Conservation (phyloP, 306 rosid species). For the Cicer chorassanicum region DNA sequence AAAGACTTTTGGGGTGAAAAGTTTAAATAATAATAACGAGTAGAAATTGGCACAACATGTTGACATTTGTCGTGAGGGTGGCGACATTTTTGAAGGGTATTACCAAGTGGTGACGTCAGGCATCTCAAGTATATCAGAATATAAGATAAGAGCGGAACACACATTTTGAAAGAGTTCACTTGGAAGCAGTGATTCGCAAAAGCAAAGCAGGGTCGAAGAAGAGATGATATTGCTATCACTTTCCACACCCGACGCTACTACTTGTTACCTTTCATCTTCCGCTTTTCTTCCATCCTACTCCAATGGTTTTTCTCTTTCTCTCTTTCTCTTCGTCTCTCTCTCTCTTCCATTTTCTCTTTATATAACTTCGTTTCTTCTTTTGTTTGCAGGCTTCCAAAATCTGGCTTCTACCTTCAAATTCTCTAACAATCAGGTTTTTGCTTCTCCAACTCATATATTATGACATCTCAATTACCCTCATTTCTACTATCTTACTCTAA, state of each 20-base stretch:
- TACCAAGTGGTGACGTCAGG: no score
- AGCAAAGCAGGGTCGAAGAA: background rate
- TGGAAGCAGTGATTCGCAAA: no score
- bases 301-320: conserved; percentile 40
- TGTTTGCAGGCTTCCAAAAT: conserved; percentile 7
- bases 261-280: conserved; percentile 38
- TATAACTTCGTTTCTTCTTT: no score
- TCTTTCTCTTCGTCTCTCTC: background rate
- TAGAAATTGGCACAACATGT: no score
- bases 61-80: no score
- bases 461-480: background rate
- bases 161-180: no score
- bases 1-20: no score
- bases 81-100: no score
- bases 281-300: conserved; percentile 45
- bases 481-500: no score
- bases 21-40: no score
- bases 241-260: conserved; percentile 12
- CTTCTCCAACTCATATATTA: background rate
- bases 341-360: background rate
- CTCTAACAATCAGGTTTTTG: conserved; percentile 53
- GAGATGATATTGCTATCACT: conserved; percentile 38
- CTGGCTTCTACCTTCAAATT: conserved; percentile 38
- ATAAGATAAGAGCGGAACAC: no score
- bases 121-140: no score